Evolutionary conservation across 768 basidiomycete genomes (phyloP).

Genomic region (Tylopilus plumbeoviolaceoides): DNA sequence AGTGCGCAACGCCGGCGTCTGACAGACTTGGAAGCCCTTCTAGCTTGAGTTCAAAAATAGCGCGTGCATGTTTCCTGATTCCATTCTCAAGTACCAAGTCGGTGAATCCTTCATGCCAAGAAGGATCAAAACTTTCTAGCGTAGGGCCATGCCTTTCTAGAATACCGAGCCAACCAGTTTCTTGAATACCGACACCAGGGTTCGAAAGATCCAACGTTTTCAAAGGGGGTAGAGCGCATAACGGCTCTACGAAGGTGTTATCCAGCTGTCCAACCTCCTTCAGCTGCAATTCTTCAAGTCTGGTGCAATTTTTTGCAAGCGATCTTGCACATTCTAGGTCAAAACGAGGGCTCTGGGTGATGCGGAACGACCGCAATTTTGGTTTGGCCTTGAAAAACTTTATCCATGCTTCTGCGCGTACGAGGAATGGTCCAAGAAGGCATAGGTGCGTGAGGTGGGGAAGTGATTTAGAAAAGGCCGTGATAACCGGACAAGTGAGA

Average conservation of each 20-base stretch:
- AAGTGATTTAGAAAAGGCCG: constrained; percentile 57
- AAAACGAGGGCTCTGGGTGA: constrained; percentile 86
- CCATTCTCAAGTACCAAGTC: constrained; percentile 60
- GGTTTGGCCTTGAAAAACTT: constrained; percentile 65
- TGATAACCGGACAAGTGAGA: constrained; percentile 59
- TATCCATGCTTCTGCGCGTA: constrained; percentile 70
- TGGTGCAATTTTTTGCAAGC: constrained; percentile 49
- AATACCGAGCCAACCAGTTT: constrained; percentile 52
- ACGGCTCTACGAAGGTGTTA: constrained; percentile 56
- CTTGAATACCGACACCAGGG: constrained; percentile 50
- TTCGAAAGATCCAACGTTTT: constrained; percentile 67
- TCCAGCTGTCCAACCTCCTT: constrained; percentile 71
- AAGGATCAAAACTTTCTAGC: constrained; percentile 65
- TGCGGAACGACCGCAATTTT: constrained; percentile 64
- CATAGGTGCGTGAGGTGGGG: constrained; percentile 66
- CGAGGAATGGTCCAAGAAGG: constrained; percentile 86
- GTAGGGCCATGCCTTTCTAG: constrained; percentile 50
- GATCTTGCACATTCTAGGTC: constrained; percentile 60
- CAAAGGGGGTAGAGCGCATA: constrained; percentile 40
- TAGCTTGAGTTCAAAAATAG: constrained; percentile 52
- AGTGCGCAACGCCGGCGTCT: constrained; percentile 61
- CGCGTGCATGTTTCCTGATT: constrained; percentile 44
- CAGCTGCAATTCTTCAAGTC: constrained; percentile 68
- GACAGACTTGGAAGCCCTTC: constrained; percentile 58
- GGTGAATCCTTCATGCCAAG: constrained; percentile 59